Evolutionary conservation across 202 grass and related monocot species (phyloP), one percentile per base, ranked within the genome.

Genomic region (Schoenoplectus triqueter): DNA sequence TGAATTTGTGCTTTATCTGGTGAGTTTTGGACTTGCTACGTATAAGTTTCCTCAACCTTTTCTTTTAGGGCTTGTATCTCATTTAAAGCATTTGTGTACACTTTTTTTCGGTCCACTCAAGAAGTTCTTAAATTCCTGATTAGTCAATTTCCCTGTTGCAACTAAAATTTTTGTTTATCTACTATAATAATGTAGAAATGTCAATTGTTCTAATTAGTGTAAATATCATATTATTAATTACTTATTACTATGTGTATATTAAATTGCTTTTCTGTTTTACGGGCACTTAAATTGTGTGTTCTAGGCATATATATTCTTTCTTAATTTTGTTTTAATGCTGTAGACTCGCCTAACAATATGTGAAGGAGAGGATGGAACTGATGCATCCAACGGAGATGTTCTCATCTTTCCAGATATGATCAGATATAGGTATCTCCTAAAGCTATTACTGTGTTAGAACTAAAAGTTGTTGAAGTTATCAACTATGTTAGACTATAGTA

Each of bases 351-450:
- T 99, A 76, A 99, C 96, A 72, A 96, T 99, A 83, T 99, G 90
- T 92, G 91, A 99, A 92, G 91, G 96, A 77, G 91, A 94, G 81
- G 91, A 94, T 63, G 93, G 93, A 69, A 92, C 93, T 31, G 93
- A 92, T 65, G 92, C 89, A 82, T 94, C 96, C 52, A 91, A 96
- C 91, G 96, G 96, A 86, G 91, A 99, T 70, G 90, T 95, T 80
- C 62, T 99, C 82, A 95, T 99, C 82, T 99, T 95, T 92, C 96
- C 96, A 77, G 93, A 99, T 86, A 98, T 98, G 95, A 89, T 95
- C 84, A 87, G 91, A 92, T 98, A 95, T 90, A 98, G 92, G 95
- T 95, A 90, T 44, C 2, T 78, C 40, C 55, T 17, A 60, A 78
- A 41, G 6, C 14, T 78, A 59, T 57, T 60, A 31, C 14, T 10